Percentiles rank a stretch among this genome's conserved stretches.
These are phyloP conservation scores for Penicillium expansum DNA, from an alignment of 2,329 filamentous ascomycete genomes.

Conservation along the genomic window DNA sequence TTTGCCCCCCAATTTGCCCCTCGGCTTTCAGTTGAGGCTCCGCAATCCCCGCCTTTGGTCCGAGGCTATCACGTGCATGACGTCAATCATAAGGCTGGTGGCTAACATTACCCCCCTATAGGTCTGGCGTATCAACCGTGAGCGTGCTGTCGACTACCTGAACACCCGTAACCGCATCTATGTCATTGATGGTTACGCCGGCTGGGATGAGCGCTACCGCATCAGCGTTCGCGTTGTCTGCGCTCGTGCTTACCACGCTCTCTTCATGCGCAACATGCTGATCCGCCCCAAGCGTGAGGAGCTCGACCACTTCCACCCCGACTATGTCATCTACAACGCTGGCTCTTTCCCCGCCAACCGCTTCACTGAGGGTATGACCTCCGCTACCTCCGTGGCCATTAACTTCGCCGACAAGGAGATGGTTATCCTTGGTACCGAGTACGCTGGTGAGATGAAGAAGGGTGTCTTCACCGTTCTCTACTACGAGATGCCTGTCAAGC, in stretches of 20 bases:
- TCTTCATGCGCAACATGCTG: slow-evolving; percentile 99
- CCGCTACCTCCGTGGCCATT: slow-evolving; percentile 93
- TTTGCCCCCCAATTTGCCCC: slow-evolving; percentile 1
- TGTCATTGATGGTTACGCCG: slow-evolving; percentile 93
- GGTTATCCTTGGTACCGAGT: slow-evolving; percentile 99
- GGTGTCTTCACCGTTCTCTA: slow-evolving; percentile 98
- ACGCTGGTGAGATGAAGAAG: slow-evolving; percentile 97
- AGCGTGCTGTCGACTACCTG: slow-evolving; percentile 97
- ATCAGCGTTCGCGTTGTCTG: slow-evolving; percentile 98
- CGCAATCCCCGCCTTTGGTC: slow-evolving; percentile 11
- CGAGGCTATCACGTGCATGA: slow-evolving; percentile 29
- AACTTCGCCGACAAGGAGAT: slow-evolving; percentile 99
- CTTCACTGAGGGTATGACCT: slow-evolving; percentile 98
- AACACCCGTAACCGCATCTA: slow-evolving; percentile 99
- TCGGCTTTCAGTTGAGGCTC: slow-evolving; percentile 7
- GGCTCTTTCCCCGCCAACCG: slow-evolving; percentile 98
- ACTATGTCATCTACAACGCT: slow-evolving; percentile 99
- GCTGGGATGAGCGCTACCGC: slow-evolving; percentile 97
- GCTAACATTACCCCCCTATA: slow-evolving; percentile 43
- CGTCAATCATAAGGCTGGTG: slow-evolving; percentile 22
- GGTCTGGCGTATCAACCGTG: slow-evolving; percentile 99
- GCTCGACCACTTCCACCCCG: slow-evolving; percentile 95
- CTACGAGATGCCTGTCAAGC: slow-evolving; percentile 99
- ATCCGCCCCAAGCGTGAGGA: slow-evolving; percentile 89
- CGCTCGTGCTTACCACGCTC: slow-evolving; percentile 96